Evolutionary conservation across 2,329 filamentous ascomycete species (phyloP).

Genomic region (Monosporascus sp.): DNA sequence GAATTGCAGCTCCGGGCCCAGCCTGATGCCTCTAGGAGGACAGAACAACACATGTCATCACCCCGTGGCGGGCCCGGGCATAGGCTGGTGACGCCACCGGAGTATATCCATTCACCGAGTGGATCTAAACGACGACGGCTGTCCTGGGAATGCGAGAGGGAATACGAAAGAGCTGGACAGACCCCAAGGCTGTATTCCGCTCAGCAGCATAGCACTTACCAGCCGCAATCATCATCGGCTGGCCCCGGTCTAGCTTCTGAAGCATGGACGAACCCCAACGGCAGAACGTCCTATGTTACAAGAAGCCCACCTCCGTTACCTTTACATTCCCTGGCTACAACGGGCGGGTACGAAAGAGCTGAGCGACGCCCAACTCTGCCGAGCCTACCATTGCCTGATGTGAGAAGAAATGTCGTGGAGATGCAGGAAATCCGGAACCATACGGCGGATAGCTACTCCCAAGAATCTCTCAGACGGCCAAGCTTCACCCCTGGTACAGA

Average conservation of each 20-base stretch:
- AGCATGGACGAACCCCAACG: slow-evolving; percentile 30
- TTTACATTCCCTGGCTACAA: slow-evolving; percentile 21
- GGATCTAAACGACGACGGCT: slow-evolving; percentile 43
- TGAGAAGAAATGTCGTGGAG: slow-evolving; percentile 30
- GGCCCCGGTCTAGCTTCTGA: slow-evolving; percentile 24
- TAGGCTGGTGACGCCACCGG: slow-evolving; percentile 33
- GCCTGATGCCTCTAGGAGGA: slow-evolving; percentile 27
- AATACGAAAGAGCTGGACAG: slow-evolving; percentile 35
- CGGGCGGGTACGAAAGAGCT: slow-evolving; percentile 30
- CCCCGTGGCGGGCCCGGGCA: slow-evolving; percentile 24
- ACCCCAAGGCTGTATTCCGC: slow-evolving; percentile 42
- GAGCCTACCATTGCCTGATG: slow-evolving; percentile 34
- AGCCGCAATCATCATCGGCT: slow-evolving; percentile 32
- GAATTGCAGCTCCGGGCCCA: slow-evolving; percentile 35
- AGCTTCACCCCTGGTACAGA: slow-evolving; percentile 19
- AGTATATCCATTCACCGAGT: slow-evolving; percentile 46
- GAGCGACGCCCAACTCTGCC: slow-evolving; percentile 35
- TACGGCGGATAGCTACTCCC: slow-evolving; percentile 31
- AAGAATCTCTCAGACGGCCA: slow-evolving; percentile 20
- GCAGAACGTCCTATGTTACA: slow-evolving; percentile 30
- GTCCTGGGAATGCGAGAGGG: slow-evolving; percentile 36
- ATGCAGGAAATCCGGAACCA: slow-evolving; percentile 28
- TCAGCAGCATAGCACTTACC: slow-evolving; percentile 20
- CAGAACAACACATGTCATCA: slow-evolving; percentile 29
- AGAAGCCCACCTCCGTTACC: slow-evolving; percentile 24